Base-by-base conservation (phyloP, 2,329 filamentous ascomycete genomes). In the Epichloe sp. region DNA sequence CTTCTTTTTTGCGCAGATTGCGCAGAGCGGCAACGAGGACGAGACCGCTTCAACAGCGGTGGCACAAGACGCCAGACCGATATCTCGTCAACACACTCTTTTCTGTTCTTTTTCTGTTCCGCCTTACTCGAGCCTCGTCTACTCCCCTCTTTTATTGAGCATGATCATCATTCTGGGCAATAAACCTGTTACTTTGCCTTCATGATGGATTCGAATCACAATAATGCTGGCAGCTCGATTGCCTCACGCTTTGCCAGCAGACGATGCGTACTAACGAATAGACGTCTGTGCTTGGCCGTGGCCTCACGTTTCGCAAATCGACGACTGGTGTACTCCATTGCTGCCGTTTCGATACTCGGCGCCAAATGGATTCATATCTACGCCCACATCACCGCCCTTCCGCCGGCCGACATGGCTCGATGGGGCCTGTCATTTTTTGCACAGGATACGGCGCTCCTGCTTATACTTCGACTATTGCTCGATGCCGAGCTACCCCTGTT, bases 391-490 rank as follows among this genome's bases (percentile, higher is more conserved):
- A 55, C 54, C 5, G 62, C 66, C 5, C 52, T 68, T n/a, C 58
- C 63, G 1, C 51, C 57, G 3, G 56, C 57, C n/a, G 57, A 63
- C 35, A 53, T 68, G 49, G 21, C 60, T 8, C 59, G 57, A 1
- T 68, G 63, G 54, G 61, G 62, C 21, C 59, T 63, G 11, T 65
- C 66, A 2, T 68, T 68, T 50, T 67, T 66, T 50, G 57, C 59
- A 4, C 65, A 68, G 40, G 66, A 68, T 19, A 54, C 63, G 0
- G 45, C 60, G 5, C 54, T 67, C 4, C 56, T 68, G 3, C 53
- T 68, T 12, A 21, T 64, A 31, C 58, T 67, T 41, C 58, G 65
- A 6, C 54, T 66, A 2, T 56, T 68, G 2, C 59, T 68, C 44
- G 59, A 63, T 47, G 40, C 34, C 3, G 54, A 57, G 3, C 19